Conservation (phyloP, 768 basidiomycete species). For the Pleurotus citrinopileatus region DNA sequence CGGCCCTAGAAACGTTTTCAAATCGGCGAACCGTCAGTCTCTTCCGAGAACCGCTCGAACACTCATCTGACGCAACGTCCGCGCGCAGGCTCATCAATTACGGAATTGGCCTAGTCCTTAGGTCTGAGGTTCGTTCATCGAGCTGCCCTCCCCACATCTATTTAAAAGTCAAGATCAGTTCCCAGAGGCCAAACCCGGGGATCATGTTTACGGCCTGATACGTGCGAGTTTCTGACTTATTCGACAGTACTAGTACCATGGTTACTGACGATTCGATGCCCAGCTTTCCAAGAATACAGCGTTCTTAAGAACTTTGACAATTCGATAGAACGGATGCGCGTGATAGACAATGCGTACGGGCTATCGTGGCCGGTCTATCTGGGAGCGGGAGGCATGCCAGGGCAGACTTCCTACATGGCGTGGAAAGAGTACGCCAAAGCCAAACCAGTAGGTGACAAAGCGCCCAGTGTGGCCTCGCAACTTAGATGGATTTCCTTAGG, state of each 20-base stretch:
- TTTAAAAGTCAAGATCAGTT: neutral
- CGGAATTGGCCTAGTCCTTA: slow-evolving; percentile 17
- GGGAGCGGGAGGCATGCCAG: slow-evolving; percentile 29
- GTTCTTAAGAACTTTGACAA: slow-evolving; percentile 5
- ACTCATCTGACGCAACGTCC: no score
- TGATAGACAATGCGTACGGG: slow-evolving; percentile 28
- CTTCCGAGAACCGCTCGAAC: no score
- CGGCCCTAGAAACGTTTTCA: neutral
- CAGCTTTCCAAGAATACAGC: slow-evolving; percentile 13
- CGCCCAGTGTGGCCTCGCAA: neutral
- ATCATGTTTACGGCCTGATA: slow-evolving; percentile 22
- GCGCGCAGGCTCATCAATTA: slow-evolving; percentile 13
- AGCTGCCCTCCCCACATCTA: neutral
- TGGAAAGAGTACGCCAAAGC: slow-evolving; percentile 17
- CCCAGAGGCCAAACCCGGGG: slow-evolving; percentile 17
- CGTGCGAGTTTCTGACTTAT: neutral
- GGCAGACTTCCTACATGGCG: slow-evolving; percentile 14
- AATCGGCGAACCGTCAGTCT: slow-evolving; percentile 14
- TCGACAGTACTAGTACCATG: slow-evolving; percentile 12
- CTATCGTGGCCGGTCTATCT: slow-evolving; percentile 35
- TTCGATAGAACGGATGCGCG: slow-evolving; percentile 11
- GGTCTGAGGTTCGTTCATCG: slow-evolving; percentile 14
- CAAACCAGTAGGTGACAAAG: neutral
- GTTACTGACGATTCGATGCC: neutral
- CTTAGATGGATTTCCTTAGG: slow-evolving; percentile 23